Conservation (phyloP, 805 yeast species). For the Lachancea waltii region DNA sequence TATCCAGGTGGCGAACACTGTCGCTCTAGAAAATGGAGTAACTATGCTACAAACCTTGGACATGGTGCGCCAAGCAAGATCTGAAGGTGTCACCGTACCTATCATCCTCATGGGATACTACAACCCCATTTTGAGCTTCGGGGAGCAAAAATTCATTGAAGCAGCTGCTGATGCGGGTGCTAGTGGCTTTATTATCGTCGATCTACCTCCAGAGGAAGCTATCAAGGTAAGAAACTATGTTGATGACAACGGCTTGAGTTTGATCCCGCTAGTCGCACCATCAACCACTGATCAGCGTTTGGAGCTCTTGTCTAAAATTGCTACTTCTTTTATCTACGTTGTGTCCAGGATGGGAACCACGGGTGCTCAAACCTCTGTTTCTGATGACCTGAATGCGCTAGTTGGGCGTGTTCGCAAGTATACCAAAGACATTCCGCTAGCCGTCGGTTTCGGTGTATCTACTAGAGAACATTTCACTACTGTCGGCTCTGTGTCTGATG, state of each 20-base stretch:
- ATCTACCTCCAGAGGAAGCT: conserved; percentile 97
- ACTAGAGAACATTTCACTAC: conserved; percentile 82
- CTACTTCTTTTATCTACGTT: conserved; percentile 93
- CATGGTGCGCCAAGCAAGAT: conserved; percentile 68
- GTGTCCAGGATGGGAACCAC: conserved; percentile 98
- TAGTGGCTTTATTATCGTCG: conserved; percentile 90
- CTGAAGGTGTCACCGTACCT: conserved; percentile 80
- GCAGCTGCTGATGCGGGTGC: conserved; percentile 88
- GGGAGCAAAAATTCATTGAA: conserved; percentile 74
- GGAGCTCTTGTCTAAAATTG: conserved; percentile 68
- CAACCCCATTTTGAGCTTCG: conserved; percentile 86
- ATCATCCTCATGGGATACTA: conserved; percentile 95
- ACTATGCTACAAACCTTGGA: conserved; percentile 65
- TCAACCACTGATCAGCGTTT: conserved; percentile 90
- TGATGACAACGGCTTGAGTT: conserved; percentile 61
- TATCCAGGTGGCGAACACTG: conserved; percentile 79
- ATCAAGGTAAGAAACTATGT: conserved; percentile 73
- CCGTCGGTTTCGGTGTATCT: conserved; percentile 96
- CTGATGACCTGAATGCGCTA: conserved; percentile 58
- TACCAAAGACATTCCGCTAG: conserved; percentile 75
- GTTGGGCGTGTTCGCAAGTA: conserved; percentile 68
- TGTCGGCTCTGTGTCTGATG: conserved; percentile 81
- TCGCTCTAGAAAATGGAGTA: conserved; percentile 79
- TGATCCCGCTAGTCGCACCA: conserved; percentile 94
- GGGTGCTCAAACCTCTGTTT: conserved; percentile 65